These are phyloP conservation scores for Cyberlindnera euphorbiae DNA, from an alignment of 805 yeast species.

Conservation along the genomic window DNA sequence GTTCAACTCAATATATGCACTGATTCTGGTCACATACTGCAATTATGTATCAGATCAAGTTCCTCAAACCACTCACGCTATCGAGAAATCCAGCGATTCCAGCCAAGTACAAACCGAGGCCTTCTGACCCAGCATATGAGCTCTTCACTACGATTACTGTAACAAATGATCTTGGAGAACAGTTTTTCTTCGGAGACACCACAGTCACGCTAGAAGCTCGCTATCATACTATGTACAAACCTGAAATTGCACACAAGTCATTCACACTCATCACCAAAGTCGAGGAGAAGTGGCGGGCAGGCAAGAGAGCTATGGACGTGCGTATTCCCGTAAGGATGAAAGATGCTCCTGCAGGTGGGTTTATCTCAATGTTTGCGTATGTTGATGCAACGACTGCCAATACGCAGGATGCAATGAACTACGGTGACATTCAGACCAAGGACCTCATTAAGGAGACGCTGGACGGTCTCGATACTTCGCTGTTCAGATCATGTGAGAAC, in stretches of 20 bases:
- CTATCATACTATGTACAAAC: constrained; percentile 1
- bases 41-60: constrained; percentile 32
- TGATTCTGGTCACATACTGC: too few species aligned
- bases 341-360: constrained; percentile 2
- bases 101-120: constrained; percentile 4
- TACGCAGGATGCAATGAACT: constrained; percentile 13
- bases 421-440: constrained; percentile 6
- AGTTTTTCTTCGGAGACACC: constrained; percentile 31
- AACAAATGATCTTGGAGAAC: constrained; percentile 38
- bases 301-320: constrained; percentile 19
- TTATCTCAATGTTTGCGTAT: constrained; percentile 12
- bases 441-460: constrained; percentile 12
- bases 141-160: constrained; percentile 24
- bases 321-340: constrained; percentile 1
- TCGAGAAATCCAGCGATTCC: constrained; percentile 8
- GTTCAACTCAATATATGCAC: too few species aligned
- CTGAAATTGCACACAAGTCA: not conserved
- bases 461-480: constrained; percentile 5
- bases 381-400: constrained; percentile 1
- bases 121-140: constrained; percentile 13
- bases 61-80: constrained; percentile 29
- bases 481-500: constrained; percentile 6
- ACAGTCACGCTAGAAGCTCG: constrained; percentile 9
- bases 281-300: constrained; percentile 17
- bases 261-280: not conserved